Conservation (phyloP, 2,329 filamentous ascomycete species). For the Alternaria viburni region DNA sequence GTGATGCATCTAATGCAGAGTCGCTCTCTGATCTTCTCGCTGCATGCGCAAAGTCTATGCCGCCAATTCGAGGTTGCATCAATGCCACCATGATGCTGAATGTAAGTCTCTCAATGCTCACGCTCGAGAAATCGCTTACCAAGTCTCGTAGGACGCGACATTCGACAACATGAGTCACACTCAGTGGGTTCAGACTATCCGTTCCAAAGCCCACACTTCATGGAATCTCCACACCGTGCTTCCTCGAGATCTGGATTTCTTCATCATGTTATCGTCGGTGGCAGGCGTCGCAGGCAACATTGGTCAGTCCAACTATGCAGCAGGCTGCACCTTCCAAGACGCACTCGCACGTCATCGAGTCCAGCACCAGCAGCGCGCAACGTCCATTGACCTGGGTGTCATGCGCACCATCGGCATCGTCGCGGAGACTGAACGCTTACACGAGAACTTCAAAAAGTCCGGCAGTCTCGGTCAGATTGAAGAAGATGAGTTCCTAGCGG, state of each 20-base stretch:
- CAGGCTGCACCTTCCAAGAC: slow-evolving; percentile 5
- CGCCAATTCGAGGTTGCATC: not conserved
- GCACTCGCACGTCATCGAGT: slow-evolving; percentile 10
- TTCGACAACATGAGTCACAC: not conserved
- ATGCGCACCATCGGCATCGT: slow-evolving; percentile 3
- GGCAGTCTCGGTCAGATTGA: not conserved
- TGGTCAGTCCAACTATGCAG: slow-evolving; percentile 4
- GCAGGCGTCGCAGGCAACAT: not conserved
- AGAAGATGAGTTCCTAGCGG: not conserved
- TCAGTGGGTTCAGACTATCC: not conserved
- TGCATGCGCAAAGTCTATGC: not conserved
- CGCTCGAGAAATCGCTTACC: not conserved
- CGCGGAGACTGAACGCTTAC: not conserved
- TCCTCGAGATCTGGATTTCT: not conserved
- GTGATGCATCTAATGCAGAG: not conserved
- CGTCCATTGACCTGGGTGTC: not conserved
- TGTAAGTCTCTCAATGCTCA: not conserved
- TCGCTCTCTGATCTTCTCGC: not conserved
- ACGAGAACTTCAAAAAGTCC: not conserved
- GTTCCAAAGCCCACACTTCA: not conserved
- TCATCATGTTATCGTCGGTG: not conserved
- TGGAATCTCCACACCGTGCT: slow-evolving; percentile 4
- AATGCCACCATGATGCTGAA: not conserved
- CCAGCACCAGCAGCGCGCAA: not conserved
- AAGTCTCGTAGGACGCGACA: not conserved